Percentiles rank a stretch among this genome's conserved stretches.
Evolutionary conservation across 2,329 filamentous ascomycete species (phyloP).

Genomic region (Aschersonia sp.): DNA sequence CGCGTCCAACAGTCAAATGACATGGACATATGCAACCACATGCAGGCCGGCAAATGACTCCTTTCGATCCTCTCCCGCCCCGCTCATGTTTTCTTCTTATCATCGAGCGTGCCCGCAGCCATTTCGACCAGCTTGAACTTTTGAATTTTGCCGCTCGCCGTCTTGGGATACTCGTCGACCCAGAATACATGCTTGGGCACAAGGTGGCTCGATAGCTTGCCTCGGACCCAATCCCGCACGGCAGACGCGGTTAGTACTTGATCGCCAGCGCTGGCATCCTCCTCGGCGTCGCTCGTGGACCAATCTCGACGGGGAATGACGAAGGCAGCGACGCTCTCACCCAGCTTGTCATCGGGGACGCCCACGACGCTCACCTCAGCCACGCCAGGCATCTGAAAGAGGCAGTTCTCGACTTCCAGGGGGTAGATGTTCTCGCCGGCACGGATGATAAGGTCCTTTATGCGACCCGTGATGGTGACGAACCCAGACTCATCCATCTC

Average conservation of each 20-base stretch:
- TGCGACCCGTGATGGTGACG: constrained; percentile 75
- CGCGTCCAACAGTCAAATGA: too few relatives aligned
- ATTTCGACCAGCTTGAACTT: constrained; percentile 73
- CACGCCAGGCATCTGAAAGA: constrained; percentile 58
- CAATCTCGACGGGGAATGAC: constrained; percentile 35
- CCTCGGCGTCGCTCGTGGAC: constrained; percentile 6
- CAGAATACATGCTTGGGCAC: constrained; percentile 88
- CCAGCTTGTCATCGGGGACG: constrained; percentile 66
- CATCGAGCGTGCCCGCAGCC: constrained; percentile 22
- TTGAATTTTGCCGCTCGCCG: constrained; percentile 91
- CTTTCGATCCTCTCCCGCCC: too few relatives aligned
- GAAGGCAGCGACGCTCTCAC: constrained; percentile 79
- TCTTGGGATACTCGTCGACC: constrained; percentile 77
- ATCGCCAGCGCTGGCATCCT: constrained; percentile 8
- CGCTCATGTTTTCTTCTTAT: too few relatives aligned
- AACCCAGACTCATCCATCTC: constrained; percentile 72
- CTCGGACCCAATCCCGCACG: constrained; percentile 58
- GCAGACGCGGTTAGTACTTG: constrained; percentile 36
- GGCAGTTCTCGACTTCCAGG: constrained; percentile 78
- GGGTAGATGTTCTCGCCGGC: constrained; percentile 96
- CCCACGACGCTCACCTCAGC: constrained; percentile 73
- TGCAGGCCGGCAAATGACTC: too few relatives aligned
- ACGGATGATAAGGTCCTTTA: constrained; percentile 91
- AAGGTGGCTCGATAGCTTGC: constrained; percentile 57
- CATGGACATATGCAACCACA: too few relatives aligned